Base-by-base conservation (phyloP, 1,284 basidiomycete species). In the Apiotrichum gracile region DNA sequence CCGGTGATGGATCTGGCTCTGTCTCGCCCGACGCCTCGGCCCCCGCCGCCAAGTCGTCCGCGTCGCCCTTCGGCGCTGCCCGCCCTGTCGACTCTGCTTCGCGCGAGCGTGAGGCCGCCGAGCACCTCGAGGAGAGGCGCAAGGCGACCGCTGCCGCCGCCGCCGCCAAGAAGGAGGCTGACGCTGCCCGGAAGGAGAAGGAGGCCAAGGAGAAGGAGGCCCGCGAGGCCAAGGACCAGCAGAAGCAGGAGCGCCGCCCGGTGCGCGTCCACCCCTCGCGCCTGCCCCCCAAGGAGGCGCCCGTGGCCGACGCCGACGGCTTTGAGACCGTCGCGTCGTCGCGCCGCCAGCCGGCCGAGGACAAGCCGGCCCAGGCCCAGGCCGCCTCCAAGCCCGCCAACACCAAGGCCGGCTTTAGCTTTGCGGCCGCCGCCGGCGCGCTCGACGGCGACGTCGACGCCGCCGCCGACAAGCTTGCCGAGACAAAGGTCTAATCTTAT, bases 81-180 rank as follows among this genome's bases (percentile, higher is more conserved):
- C 91, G 88, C 66, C 91, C 93, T 14, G 86, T 97, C 31, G 91
- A 97, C 72, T 84, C 87, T 9, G 78, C 85, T 21, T 78, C 81
- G 3, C 83, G 84, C 51, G 91, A 97, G 68, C 82, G 82, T 49
- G 87, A 65, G 47, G 72, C 68, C 16, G 66, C 58, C 31, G 47
- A 55, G 26, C 61, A 59, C 26, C 68, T 68, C 22, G 70, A 61
- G 49, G 64, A 69, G 53, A 52, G 69, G 16, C 62, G 60, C 47
- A 64, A 63, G 53, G 67, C 64, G 42, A 49, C 57, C 10, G 50
- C 51, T 8, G 62, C 50, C 14, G 57, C 46, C 44, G 63, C 52
- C 34, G 63, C 61, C 29, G 61, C 61, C 31, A 38, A 55, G 41
- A 67, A 65, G 41, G 64, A 62, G 49, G 66, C 63, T 22, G 49